Percentiles rank a stretch among this genome's conserved stretches.
phyloP scores from a whole-genome alignment of 805 yeast species.

The Brettanomyces anomalus region DNA sequence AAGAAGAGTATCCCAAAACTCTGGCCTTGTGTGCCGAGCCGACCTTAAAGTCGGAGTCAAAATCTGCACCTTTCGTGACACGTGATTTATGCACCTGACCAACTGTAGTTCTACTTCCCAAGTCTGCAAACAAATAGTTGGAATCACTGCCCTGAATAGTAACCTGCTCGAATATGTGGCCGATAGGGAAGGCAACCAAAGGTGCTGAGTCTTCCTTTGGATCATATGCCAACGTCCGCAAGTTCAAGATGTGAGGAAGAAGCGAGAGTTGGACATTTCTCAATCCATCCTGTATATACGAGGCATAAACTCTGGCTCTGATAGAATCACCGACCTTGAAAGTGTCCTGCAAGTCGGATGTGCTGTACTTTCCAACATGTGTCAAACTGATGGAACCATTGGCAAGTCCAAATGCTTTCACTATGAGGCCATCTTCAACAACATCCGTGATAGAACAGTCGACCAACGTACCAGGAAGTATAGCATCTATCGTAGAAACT shows the following conservation, averaged over 20 bases:
- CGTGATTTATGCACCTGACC: conserved; percentile 82
- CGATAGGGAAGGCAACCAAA: conserved; percentile 66
- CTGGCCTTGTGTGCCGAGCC: conserved; percentile 73
- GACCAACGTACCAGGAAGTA: conserved; percentile 78
- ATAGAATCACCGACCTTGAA: conserved; percentile 60
- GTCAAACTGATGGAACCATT: conserved; percentile 63
- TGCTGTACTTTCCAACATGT: conserved; percentile 45
- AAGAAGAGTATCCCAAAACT: conserved; percentile 56
- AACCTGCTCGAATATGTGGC: conserved; percentile 56
- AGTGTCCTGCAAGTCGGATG: conserved; percentile 45
- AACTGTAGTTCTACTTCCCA: conserved; percentile 40
- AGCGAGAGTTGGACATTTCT: conserved; percentile 59
- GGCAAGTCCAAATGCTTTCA: conserved; percentile 66
- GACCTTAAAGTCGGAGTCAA: conserved; percentile 40
- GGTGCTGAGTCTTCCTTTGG: conserved; percentile 27
- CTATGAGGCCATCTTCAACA: conserved; percentile 52
- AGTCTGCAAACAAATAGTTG: conserved; percentile 44
- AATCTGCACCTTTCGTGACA: conserved; percentile 37
- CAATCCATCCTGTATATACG: conserved; percentile 36
- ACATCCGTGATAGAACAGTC: conserved; percentile 62
- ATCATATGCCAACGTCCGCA: conserved; percentile 10
- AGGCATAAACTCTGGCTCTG: conserved; percentile 63
- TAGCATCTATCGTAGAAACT: conserved; percentile 67
- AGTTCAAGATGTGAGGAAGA: conserved; percentile 43
- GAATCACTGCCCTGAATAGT: conserved; percentile 53